phyloP scores from a whole-genome alignment of 2,329 filamentous ascomycete genomes.

The Onygenales sp. region DNA sequence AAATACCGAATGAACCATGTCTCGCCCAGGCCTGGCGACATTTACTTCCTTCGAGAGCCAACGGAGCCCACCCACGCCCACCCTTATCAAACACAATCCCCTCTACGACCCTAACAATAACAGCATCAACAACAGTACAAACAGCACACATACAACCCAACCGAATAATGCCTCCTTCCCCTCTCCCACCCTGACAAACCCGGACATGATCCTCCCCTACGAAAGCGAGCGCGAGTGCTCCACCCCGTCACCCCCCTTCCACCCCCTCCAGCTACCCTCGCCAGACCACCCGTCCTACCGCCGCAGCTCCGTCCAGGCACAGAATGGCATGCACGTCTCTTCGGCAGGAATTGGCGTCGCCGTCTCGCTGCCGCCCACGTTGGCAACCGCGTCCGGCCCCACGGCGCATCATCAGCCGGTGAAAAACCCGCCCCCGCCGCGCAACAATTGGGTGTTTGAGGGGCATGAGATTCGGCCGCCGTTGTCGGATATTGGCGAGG shows the following conservation, averaged over 20 bases:
- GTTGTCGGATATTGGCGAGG: conserved; percentile 38
- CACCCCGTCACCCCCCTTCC: conserved; percentile 44
- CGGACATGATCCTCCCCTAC: conserved; percentile 86
- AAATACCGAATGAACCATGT: not conserved
- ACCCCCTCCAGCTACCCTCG: conserved; percentile 38
- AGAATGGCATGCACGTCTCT: not conserved
- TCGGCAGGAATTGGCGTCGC: conserved; percentile 6
- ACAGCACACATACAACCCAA: not conserved
- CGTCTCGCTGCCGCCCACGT: conserved; percentile 12
- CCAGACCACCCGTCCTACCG: conserved; percentile 26
- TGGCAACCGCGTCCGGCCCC: no score
- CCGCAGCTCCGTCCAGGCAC: conserved; percentile 7
- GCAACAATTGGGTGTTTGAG: conserved; percentile 25
- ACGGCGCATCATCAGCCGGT: not conserved
- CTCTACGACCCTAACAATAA: not conserved
- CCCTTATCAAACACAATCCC: not conserved
- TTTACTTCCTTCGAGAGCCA: conserved; percentile 1
- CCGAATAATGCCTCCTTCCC: conserved; percentile 24
- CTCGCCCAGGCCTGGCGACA: not conserved
- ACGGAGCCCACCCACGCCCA: not conserved
- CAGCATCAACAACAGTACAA: not conserved
- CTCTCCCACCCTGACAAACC: conserved; percentile 83
- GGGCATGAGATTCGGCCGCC: conserved; percentile 31
- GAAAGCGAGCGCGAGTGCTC: conserved; percentile 43
- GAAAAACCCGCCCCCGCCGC: conserved; percentile 18